Evolutionary conservation across 352 stramenopile species (phyloP).

Genomic region (Phytophthora aleatoria): DNA sequence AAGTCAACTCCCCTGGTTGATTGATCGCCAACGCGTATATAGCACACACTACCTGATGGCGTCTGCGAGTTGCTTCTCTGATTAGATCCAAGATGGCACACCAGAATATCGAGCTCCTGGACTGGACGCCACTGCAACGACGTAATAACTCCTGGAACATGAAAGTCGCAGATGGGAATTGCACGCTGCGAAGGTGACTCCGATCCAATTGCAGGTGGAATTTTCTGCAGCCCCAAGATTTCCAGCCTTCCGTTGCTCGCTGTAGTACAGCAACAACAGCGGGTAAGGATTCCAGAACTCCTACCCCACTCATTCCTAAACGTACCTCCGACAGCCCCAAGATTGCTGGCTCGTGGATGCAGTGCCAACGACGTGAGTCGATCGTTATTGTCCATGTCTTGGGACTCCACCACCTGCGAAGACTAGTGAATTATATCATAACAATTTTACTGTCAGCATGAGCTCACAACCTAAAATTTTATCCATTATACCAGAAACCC

Average conservation of each 20-base stretch:
- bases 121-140: conserved; percentile 41
- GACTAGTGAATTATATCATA: conserved; percentile 14
- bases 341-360: conserved; percentile 26
- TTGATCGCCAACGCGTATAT: conserved; percentile 21
- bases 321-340: conserved; percentile 48
- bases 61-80: conserved; percentile 1
- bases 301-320: not conserved
- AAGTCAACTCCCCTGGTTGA: not conserved
- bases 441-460: not conserved
- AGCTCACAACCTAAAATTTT: not conserved
- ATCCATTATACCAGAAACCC: conserved; percentile 26
- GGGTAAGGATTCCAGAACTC: not conserved
- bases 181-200: conserved; percentile 9
- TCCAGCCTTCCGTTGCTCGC: conserved; percentile 29
- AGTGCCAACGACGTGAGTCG: conserved; percentile 43
- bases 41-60: conserved; percentile 18
- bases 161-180: conserved; percentile 17
- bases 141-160: conserved; percentile 26
- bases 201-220: not conserved
- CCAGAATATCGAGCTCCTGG: conserved; percentile 31
- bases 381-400: conserved; percentile 17
- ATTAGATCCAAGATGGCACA: conserved; percentile 26
- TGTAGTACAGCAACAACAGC: conserved; percentile 11
- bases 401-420: conserved; percentile 34
- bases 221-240: conserved; percentile 22